Evolutionary conservation across 208 protist genomes (phyloP), one percentile per base, ranked within the genome.

Genomic region (Trypanosoma scelopori): DNA sequence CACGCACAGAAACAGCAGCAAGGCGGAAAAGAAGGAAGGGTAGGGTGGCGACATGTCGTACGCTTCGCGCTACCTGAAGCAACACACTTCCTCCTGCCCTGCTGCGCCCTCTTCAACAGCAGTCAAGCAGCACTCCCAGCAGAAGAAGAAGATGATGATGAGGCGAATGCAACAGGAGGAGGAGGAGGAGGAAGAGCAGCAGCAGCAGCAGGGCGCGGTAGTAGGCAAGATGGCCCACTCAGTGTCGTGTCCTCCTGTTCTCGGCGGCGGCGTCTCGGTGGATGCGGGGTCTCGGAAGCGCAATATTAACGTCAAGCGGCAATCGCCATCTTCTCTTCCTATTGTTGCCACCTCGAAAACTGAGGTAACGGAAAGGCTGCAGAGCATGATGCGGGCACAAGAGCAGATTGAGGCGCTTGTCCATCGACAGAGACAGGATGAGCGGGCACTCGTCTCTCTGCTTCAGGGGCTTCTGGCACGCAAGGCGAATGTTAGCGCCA

Each of bases 371-470:
- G 56, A 27, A 25, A 65, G 32, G 28, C 15, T 55, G 35, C 23
- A 43, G 22, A 46, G 47, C 20, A 66, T 59, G 11, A 52, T 52
- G 37, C 46, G 41, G 3, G 32, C 22, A 11, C 32, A 49, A 5
- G 49, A 66, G 12, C 32, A 73, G 28, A 73, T 66, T 32, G 47
- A 73, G 43, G n/a, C 15, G 30, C 57, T 66, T 46, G 32, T 64
- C 12, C 9, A 16, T 27, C 37, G 15, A 52, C 67, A 66, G 22
- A 65, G 65, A 39, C 11, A 46, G 23, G 55, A 65, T 46, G 67
- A 65, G 43, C 3, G 13, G 25, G 32, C n/a, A 13, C 47, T 66
- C 23, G 57, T 58, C 5, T 30, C 32, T 1, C 43, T 73, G 6
- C 42, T 73, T n/a, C 42, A 65, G 39, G 12, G n/a, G 13, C 20